These are phyloP conservation scores for Cytospora mali DNA, from an alignment of 2,329 filamentous ascomycete species.

Conservation along the genomic window DNA sequence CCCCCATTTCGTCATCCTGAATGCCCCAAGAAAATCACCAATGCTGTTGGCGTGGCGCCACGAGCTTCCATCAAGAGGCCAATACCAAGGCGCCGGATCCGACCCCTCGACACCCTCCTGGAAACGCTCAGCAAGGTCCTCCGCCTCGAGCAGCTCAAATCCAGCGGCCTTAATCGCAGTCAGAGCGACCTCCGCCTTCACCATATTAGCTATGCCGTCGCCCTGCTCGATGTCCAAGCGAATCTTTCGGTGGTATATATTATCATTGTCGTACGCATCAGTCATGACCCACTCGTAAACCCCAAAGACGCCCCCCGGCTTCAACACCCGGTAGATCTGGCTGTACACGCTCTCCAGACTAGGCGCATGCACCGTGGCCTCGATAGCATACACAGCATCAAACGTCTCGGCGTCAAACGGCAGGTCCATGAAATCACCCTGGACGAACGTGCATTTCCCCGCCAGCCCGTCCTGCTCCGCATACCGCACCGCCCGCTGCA, in stretches of 20 bases:
- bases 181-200: slow-evolving; percentile 67
- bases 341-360: slow-evolving; percentile 72
- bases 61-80: slow-evolving; percentile 28
- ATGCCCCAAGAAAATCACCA: slow-evolving; percentile 24
- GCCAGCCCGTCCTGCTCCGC: slow-evolving; percentile 67
- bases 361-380: slow-evolving; percentile 76
- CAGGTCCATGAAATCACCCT: slow-evolving; percentile 83
- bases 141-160: slow-evolving; percentile 67
- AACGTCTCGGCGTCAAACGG: slow-evolving; percentile 71
- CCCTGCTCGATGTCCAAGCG: slow-evolving; percentile 76
- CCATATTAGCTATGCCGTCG: slow-evolving; percentile 79
- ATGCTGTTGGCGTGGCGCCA: slow-evolving; percentile 23
- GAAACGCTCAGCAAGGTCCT: slow-evolving; percentile 68
- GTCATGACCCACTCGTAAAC: slow-evolving; percentile 85
- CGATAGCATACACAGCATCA: slow-evolving; percentile 77
- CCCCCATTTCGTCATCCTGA: slow-evolving; percentile 71
- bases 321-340: slow-evolving; percentile 73
- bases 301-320: slow-evolving; percentile 75
- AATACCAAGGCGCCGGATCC: slow-evolving; percentile 73
- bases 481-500: slow-evolving; percentile 70
- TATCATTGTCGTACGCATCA: slow-evolving; percentile 70
- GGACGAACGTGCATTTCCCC: slow-evolving; percentile 67
- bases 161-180: slow-evolving; percentile 69
- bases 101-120: slow-evolving; percentile 12
- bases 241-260: slow-evolving; percentile 68